These are phyloP conservation scores for Helicostylum pulchrum DNA, from an alignment of 192 early-diverging fungal species.

Conservation along the genomic window DNA sequence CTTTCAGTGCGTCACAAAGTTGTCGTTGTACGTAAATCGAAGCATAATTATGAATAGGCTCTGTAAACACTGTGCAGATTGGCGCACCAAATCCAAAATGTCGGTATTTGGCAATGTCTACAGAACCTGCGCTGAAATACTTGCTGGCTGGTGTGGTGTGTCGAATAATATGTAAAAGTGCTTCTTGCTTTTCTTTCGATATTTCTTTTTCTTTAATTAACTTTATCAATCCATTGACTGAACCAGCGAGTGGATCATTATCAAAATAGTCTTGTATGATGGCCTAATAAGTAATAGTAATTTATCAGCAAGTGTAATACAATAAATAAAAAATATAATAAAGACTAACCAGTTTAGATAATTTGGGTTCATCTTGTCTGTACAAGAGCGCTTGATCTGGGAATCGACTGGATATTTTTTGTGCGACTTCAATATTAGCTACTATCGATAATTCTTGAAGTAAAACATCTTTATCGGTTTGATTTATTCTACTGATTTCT, in stretches of 20 bases:
- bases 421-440: conserved; percentile 20
- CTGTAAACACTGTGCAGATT: conserved; percentile 7
- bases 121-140: conserved; percentile 17
- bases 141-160: not conserved
- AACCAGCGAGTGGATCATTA: conserved; percentile 2
- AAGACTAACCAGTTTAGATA: conserved; percentile 14
- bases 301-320: too few relatives aligned
- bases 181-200: conserved; percentile 7
- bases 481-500: not conserved
- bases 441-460: conserved; percentile 19
- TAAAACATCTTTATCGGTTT: conserved; percentile 7
- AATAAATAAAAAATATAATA: not conserved
- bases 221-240: conserved; percentile 2
- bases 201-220: conserved; percentile 1
- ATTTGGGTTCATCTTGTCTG: conserved; percentile 14
- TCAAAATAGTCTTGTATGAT: conserved; percentile 8
- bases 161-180: not conserved
- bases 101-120: conserved; percentile 18
- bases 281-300: not conserved
- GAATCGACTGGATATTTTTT: conserved; percentile 19
- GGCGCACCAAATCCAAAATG: conserved; percentile 16
- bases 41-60: conserved; percentile 2
- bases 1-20: not conserved
- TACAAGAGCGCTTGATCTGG: conserved; percentile 17
- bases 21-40: conserved; percentile 6